Conservation (phyloP, 2,329 filamentous ascomycete species). For the Fusarium siculi region DNA sequence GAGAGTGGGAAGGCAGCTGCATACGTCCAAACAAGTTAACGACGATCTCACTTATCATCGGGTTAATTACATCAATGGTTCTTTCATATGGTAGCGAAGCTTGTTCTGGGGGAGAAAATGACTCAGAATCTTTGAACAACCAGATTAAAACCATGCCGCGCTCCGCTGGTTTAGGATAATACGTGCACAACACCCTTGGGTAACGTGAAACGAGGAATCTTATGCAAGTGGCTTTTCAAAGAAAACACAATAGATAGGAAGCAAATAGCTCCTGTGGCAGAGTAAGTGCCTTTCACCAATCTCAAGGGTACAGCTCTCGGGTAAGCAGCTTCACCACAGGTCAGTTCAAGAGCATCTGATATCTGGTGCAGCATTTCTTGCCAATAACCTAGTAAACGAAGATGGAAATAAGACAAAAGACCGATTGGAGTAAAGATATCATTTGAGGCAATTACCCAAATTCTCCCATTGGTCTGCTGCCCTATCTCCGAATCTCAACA, state of each 20-base stretch:
- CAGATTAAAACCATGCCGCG: neutral
- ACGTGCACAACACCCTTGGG: too few relatives aligned
- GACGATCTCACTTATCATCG: too few relatives aligned
- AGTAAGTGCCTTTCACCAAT: neutral
- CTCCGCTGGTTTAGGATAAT: too few relatives aligned
- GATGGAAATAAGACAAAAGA: neutral
- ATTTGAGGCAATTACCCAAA: neutral
- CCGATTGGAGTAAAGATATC: neutral
- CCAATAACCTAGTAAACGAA: neutral
- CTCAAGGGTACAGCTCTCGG: neutral
- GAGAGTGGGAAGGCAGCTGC: neutral
- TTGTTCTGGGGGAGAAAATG: neutral
- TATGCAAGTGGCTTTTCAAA: neutral
- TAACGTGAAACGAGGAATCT: fast-evolving
- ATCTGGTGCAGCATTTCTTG: neutral
- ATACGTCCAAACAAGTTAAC: fast-evolving
- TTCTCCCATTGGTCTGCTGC: neutral
- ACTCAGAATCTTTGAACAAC: neutral
- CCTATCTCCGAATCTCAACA: neutral
- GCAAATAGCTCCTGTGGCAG: fast-evolving
- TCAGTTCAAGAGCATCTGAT: neutral
- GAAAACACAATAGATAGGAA: neutral
- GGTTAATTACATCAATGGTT: fast-evolving
- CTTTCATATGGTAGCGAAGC: neutral
- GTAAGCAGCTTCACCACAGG: neutral